A percentile compares a stretch with the other conserved stretches of the same genome.
These are phyloP conservation scores for Arachnopeziza araneosa DNA, from an alignment of 2,329 filamentous ascomycete genomes.

Conservation along the genomic window DNA sequence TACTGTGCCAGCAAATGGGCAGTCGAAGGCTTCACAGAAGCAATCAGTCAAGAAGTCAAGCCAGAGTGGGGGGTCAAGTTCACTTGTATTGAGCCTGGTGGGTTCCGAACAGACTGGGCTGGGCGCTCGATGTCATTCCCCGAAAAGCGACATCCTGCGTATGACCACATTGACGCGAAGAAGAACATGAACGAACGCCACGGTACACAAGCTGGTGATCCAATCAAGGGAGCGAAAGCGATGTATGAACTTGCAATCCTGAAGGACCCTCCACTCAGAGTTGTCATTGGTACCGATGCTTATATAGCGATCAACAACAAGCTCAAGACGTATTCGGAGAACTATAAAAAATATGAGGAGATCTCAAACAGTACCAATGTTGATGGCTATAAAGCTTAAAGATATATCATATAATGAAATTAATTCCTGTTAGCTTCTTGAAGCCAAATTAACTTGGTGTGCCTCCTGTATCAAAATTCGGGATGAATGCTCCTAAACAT, in stretches of 20 bases:
- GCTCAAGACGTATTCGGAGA: constrained; percentile 42
- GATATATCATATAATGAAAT: background rate
- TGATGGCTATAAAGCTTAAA: constrained; percentile 12
- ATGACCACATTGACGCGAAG: constrained; percentile 43
- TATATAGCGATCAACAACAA: constrained; percentile 44
- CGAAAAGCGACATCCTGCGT: constrained; percentile 37
- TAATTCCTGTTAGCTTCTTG: background rate
- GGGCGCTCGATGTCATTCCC: constrained; percentile 35
- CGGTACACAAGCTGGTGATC: constrained; percentile 34
- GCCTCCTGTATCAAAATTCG: background rate
- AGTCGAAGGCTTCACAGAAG: constrained; percentile 36
- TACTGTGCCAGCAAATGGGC: constrained; percentile 40
- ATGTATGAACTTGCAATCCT: constrained; percentile 51
- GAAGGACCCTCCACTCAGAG: constrained; percentile 46
- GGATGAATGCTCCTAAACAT: no score
- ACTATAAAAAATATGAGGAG: constrained; percentile 28
- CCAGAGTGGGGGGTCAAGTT: constrained; percentile 37
- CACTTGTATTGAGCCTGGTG: constrained; percentile 37
- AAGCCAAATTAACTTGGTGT: background rate
- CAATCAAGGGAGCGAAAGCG: constrained; percentile 41
- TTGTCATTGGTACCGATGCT: constrained; percentile 48
- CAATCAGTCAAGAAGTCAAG: constrained; percentile 32
- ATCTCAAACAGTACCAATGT: constrained; percentile 22
- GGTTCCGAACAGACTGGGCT: constrained; percentile 36
- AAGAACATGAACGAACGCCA: constrained; percentile 34